Evolutionary conservation across 495 filamentous ascomycete species (phyloP), one percentile per base, ranked within the genome.

Genomic region (Neurospora terricola): DNA sequence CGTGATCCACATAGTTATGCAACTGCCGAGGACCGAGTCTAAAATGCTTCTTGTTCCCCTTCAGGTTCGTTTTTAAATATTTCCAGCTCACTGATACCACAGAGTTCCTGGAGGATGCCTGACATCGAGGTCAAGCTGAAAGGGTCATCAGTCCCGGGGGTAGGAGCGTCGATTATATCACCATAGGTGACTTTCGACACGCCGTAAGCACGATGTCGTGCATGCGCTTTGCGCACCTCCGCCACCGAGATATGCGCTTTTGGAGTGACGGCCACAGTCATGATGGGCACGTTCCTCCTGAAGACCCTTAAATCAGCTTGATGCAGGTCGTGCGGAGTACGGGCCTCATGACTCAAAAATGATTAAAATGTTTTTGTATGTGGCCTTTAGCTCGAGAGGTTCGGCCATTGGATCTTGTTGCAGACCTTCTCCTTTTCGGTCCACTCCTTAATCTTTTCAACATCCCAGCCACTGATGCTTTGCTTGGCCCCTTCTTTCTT

Each of bases 401-500:
- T 38, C 36, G 83, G 83, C 83, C 83, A 84, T 16, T 73, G 69
- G 18, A 80, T 71, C 40, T 78, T 72, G 7, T 38, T 36, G 72
- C 83, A 84, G 5, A 71, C 40, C 2, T 73, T 75, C 68, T 82
- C 80, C 23, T 75, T 66, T 23, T 70, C 38, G 37, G 80, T 71
- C 79, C 80, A 84, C 12, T 36, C 39, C 0, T 76, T 40, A 69
- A 84, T 84, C 72, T 78, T 79, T 0, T 81, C 74, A 37, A 81
- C 69, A 16, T 81, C 77, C 83, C 82, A 84, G 14, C 83, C 83
- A 70, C 83, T 84, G 71, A 69, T 75, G 5, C 66, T 68, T 4
- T 80, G 42, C 30, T 71, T 70, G 5, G 75, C 70, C 0, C 76
- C 73, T 2, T 62, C 43, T 23, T 70, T 73, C 69, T 75, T 76